Conservation (phyloP, 73 alveolate species). For the Diophrys appendiculata region DNA sequence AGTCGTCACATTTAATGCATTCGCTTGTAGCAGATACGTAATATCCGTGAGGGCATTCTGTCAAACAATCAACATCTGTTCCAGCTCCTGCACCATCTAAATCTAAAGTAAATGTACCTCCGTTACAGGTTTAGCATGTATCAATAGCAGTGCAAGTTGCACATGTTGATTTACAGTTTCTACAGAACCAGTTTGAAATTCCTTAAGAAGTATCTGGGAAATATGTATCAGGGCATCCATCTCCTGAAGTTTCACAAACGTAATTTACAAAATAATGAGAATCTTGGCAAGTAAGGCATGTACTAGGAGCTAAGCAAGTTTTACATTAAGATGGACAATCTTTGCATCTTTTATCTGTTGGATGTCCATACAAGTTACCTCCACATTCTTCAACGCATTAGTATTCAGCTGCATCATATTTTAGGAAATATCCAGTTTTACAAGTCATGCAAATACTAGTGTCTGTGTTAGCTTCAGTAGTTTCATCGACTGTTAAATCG, state of each 20-base stretch:
- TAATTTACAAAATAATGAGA: conserved; percentile 12
- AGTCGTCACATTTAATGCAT: too few species aligned
- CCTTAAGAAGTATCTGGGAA: conserved; percentile 25
- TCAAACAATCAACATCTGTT: background rate
- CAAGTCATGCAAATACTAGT: conserved; percentile 12
- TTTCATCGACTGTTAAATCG: background rate
- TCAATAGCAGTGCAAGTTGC: background rate
- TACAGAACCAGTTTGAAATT: background rate
- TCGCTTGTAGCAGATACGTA: too few species aligned
- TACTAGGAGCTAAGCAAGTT: background rate
- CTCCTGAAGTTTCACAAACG: background rate
- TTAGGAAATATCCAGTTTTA: background rate
- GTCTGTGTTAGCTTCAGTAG: conserved; percentile 7
- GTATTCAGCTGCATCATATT: background rate
- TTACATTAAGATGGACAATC: background rate
- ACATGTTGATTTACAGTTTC: conserved; percentile 9
- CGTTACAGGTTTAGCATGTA: conserved; percentile 3
- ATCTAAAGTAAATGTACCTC: background rate
- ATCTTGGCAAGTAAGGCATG: conserved; percentile 9
- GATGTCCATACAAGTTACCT: background rate
- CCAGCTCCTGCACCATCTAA: too few species aligned
- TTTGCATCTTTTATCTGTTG: background rate
- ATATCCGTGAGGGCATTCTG: background rate
- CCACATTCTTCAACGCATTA: background rate
- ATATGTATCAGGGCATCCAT: conserved; percentile 9